These are phyloP conservation scores for Candida insectorum DNA, from an alignment of 805 yeast genomes.

Conservation along the genomic window DNA sequence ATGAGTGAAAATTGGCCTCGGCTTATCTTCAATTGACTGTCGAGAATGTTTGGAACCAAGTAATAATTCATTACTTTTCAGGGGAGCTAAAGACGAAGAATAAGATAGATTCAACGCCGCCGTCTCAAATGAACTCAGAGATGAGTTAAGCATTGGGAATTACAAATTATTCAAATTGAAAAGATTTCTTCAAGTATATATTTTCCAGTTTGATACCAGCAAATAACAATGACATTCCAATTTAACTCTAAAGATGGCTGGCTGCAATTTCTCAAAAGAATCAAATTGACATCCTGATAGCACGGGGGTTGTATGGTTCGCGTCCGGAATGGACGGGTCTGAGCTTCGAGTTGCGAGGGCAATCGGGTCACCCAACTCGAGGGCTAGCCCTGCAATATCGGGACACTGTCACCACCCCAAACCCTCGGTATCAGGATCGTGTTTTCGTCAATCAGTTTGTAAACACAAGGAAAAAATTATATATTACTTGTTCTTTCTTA, in stretches of 20 bases:
- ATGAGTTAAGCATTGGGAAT: conserved; percentile 2
- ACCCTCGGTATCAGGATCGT: conserved; percentile 7
- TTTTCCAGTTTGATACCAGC: too few relatives aligned
- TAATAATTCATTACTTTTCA: conserved; percentile 9
- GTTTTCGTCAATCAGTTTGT: conserved; percentile 9
- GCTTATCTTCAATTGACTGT: neutral
- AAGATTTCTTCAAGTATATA: too few relatives aligned
- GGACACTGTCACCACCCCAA: neutral
- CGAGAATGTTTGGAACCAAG: conserved; percentile 1
- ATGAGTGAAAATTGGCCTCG: conserved; percentile 5
- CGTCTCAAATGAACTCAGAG: conserved; percentile 9
- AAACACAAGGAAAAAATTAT: conserved; percentile 7
- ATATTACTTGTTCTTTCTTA: conserved; percentile 7
- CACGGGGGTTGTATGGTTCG: too few relatives aligned
- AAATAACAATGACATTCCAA: too few relatives aligned
- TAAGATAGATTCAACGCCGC: conserved; percentile 9
- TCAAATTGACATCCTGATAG: conserved; percentile 1
- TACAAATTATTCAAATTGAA: neutral
- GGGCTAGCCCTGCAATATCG: too few relatives aligned
- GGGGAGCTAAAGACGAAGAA: conserved; percentile 11
- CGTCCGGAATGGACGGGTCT: too few relatives aligned
- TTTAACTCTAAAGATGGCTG: conserved; percentile 9
- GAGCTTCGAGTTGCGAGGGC: too few relatives aligned
- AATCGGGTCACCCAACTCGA: too few relatives aligned
- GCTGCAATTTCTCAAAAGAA: conserved; percentile 10